phyloP scores from a whole-genome alignment of 73 alveolate species.

The Paramecium caudatum region DNA sequence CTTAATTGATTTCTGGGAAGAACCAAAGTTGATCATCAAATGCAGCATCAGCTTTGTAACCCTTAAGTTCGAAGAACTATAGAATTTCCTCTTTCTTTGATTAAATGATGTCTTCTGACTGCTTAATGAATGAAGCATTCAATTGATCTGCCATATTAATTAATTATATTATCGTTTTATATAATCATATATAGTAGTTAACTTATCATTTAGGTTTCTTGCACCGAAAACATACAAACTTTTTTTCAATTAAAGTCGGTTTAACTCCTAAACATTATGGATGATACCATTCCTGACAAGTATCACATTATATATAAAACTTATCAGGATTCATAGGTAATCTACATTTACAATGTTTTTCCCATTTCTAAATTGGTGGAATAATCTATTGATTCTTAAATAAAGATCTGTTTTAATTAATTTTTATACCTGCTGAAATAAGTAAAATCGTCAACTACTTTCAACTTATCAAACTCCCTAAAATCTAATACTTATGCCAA shows the following conservation, averaged over 20 bases:
- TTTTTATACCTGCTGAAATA: background rate
- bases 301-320: slow-evolving; percentile 87
- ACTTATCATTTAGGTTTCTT: background rate
- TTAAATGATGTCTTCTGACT: slow-evolving; percentile 22
- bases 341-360: slow-evolving; percentile 85
- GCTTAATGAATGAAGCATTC: slow-evolving; percentile 41
- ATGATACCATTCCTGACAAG: slow-evolving; percentile 88
- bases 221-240: background rate
- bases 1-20: slow-evolving; percentile 56
- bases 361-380: slow-evolving; percentile 92
- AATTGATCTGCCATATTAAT: slow-evolving; percentile 34
- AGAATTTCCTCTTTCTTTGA: slow-evolving; percentile 42
- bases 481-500: background rate
- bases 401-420: background rate
- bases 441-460: background rate
- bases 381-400: slow-evolving; percentile 34
- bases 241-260: background rate
- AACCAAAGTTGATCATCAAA: slow-evolving; percentile 48
- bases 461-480: background rate
- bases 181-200: background rate
- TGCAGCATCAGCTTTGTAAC: slow-evolving; percentile 8
- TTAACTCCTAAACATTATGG: slow-evolving; percentile 81
- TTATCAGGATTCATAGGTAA: slow-evolving; percentile 92
- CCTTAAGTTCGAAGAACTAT: slow-evolving; percentile 51
- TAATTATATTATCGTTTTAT: slow-evolving; percentile 51